A percentile compares a stretch with the other conserved stretches of the same genome.
These are phyloP conservation scores for Gnomoniopsis sp. DNA, from an alignment of 2,329 filamentous ascomycete genomes.

Conservation along the genomic window DNA sequence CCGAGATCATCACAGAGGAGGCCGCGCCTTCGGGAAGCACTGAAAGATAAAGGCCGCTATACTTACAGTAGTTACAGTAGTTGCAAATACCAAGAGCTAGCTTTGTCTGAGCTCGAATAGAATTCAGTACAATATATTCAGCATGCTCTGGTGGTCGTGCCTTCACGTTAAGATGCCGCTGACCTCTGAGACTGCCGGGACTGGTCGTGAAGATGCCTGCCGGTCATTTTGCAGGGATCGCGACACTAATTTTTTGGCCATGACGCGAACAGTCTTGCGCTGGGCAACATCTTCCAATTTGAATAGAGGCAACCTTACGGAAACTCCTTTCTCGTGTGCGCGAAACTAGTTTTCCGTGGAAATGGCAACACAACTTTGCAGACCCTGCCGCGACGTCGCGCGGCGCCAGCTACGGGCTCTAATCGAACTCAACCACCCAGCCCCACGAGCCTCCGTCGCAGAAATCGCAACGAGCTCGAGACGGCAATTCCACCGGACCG, in stretches of 20 bases:
- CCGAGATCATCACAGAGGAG: no score
- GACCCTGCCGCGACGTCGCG: constrained; percentile 23
- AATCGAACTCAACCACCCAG: constrained; percentile 2
- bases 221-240: constrained; percentile 1
- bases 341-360: background rate
- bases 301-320: background rate
- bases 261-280: constrained; percentile 13
- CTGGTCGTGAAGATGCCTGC: background rate
- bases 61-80: no score
- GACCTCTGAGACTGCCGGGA: background rate
- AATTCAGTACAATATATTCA: no score
- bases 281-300: background rate
- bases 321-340: background rate
- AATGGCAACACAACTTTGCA: constrained; percentile 47
- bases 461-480: constrained; percentile 8
- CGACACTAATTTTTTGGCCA: constrained; percentile 23
- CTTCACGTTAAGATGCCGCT: background rate
- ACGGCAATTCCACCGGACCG: constrained; percentile 15
- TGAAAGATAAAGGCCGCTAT: no score
- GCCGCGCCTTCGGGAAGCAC: no score
- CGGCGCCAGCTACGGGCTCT: constrained; percentile 30
- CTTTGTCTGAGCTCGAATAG: no score
- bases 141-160: no score
- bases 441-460: constrained; percentile 5
- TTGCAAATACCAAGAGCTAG: no score